A percentile compares a stretch with the other conserved stretches of the same genome.
These are phyloP conservation scores for Saccharomycopsis hybrid DNA, from an alignment of 1,139 yeast species.

Conservation along the genomic window DNA sequence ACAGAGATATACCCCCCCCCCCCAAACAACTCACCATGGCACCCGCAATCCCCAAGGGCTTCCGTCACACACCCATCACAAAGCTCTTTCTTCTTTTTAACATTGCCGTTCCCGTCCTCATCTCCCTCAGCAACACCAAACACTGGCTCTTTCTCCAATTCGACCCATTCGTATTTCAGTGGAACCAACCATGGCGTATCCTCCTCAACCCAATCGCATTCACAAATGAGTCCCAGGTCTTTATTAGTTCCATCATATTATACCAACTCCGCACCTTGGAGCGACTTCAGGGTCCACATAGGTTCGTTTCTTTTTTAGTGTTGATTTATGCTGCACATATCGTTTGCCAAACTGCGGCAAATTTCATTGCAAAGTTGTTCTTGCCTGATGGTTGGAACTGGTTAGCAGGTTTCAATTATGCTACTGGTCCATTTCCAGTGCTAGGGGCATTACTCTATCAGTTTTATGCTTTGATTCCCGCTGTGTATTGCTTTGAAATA, in stretches of 20 bases:
- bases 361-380: slow-evolving; percentile 9
- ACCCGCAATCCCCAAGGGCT: slow-evolving; percentile 3
- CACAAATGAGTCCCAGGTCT: slow-evolving; percentile 19
- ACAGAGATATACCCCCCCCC: no score
- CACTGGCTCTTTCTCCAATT: slow-evolving; percentile 11
- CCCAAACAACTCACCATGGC: slow-evolving; percentile 15
- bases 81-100: slow-evolving; percentile 9
- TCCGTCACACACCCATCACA: slow-evolving; percentile 10
- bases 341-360: not conserved
- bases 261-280: slow-evolving; percentile 15
- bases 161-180: slow-evolving; percentile 14
- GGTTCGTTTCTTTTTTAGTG: slow-evolving; percentile 11
- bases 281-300: slow-evolving; percentile 10
- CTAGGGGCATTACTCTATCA: slow-evolving; percentile 18
- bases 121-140: slow-evolving; percentile 13
- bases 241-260: slow-evolving; percentile 15
- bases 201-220: slow-evolving; percentile 13
- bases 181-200: slow-evolving; percentile 19
- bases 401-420: slow-evolving; percentile 12
- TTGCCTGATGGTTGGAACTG: slow-evolving; percentile 15
- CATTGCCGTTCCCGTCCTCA: slow-evolving; percentile 9
- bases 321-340: slow-evolving; percentile 11
- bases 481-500: slow-evolving; percentile 16
- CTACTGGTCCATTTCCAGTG: slow-evolving; percentile 18
- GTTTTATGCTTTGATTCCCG: slow-evolving; percentile 14